phyloP scores from a whole-genome alignment of 2,329 filamentous ascomycete genomes.

The Stagonosporopsis tanaceti region DNA sequence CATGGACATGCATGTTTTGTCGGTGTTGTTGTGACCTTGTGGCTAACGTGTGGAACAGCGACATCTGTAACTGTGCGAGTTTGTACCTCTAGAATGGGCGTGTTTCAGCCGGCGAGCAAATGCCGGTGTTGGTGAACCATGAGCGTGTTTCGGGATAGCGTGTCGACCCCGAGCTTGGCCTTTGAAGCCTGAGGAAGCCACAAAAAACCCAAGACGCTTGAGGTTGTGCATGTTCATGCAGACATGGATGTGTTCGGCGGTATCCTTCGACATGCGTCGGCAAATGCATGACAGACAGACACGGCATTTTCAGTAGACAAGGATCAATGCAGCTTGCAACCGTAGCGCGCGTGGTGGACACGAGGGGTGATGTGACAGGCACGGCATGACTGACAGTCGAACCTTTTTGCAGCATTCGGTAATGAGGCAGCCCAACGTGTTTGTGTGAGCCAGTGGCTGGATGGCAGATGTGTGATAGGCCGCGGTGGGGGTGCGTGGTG shows the following conservation, averaged over 20 bases:
- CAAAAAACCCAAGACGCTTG: background rate
- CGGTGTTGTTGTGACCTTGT: slow-evolving; percentile 11
- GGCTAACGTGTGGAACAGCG: slow-evolving; percentile 42
- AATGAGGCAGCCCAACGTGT: slow-evolving; percentile 10
- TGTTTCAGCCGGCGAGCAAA: slow-evolving; percentile 12
- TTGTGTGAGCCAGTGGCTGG: slow-evolving; percentile 13
- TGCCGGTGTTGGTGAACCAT: slow-evolving; percentile 12
- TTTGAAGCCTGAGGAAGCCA: slow-evolving; percentile 6
- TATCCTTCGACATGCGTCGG: background rate
- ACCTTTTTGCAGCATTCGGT: slow-evolving; percentile 4
- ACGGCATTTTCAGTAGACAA: slow-evolving; percentile 7
- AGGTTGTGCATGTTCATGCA: slow-evolving; percentile 11
- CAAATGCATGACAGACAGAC: slow-evolving; percentile 3
- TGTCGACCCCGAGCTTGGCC: slow-evolving; percentile 4
- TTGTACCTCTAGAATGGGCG: slow-evolving; percentile 45
- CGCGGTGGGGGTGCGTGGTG: slow-evolving; percentile 2
- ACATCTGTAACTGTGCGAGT: slow-evolving; percentile 52
- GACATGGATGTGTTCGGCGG: slow-evolving; percentile 15
- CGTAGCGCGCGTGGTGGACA: slow-evolving; percentile 8
- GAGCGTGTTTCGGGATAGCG: slow-evolving; percentile 15
- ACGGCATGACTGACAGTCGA: slow-evolving; percentile 14
- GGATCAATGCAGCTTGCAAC: slow-evolving; percentile 7
- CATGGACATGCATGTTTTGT: slow-evolving; percentile 13
- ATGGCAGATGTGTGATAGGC: slow-evolving; percentile 8
- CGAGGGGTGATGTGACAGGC: slow-evolving; percentile 14